Evolutionary conservation across 2,329 filamentous ascomycete genomes (phyloP).

Genomic region (Microsporum canis): DNA sequence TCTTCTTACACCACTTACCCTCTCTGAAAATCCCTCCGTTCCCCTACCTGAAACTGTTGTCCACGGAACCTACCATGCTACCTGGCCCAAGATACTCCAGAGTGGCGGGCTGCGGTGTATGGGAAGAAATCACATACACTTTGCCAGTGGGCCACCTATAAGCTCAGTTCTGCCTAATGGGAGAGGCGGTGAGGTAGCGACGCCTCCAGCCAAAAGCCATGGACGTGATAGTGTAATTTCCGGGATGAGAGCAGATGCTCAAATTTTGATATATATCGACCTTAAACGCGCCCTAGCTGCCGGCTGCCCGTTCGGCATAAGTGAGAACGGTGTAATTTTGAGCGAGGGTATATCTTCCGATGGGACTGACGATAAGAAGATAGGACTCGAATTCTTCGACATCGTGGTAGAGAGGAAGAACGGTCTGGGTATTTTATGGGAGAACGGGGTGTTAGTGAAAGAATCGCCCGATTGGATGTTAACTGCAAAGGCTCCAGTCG

Average conservation of each 20-base stretch:
- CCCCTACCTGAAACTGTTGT: conserved; percentile 56
- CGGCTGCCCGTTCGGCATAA: conserved; percentile 61
- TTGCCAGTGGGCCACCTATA: conserved; percentile 59
- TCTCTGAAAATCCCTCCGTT: conserved; percentile 27
- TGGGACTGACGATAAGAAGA: conserved; percentile 40
- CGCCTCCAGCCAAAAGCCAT: conserved; percentile 11
- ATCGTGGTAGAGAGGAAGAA: conserved; percentile 62
- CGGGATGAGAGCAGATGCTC: conserved; percentile 68
- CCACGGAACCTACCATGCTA: conserved; percentile 78
- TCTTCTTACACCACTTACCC: conserved; percentile 57
- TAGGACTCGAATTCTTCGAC: conserved; percentile 58
- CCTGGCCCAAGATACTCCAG: conserved; percentile 64
- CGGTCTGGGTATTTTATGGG: conserved; percentile 59
- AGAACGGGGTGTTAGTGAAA: conserved; percentile 43
- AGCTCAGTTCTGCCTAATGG: conserved; percentile 24
- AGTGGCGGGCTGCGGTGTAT: conserved; percentile 69
- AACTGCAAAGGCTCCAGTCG: conserved; percentile 28
- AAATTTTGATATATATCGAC: conserved; percentile 69
- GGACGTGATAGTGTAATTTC: conserved; percentile 48
- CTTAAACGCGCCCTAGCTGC: conserved; percentile 52
- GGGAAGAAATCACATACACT: conserved; percentile 82
- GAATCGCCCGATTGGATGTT: conserved; percentile 36
- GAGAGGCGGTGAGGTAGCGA: conserved; percentile 13
- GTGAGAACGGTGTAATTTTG: conserved; percentile 66
- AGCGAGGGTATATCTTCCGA: conserved; percentile 42